Conservation (phyloP, 371 early-diverging fungal genomes). For the Zychaea mexicana region DNA sequence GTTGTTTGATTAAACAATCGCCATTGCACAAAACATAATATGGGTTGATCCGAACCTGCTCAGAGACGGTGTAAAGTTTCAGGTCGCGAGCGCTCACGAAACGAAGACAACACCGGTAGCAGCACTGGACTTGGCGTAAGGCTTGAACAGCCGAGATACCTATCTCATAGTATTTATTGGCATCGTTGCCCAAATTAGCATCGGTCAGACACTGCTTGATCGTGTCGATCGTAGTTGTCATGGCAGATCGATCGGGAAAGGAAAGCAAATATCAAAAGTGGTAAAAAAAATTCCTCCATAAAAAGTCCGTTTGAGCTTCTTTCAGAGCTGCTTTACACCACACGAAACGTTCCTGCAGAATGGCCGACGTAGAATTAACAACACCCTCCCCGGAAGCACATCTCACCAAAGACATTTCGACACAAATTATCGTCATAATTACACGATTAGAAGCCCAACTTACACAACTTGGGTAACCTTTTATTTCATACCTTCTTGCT, state of each 20-base stretch:
- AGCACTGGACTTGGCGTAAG: constrained; percentile 25
- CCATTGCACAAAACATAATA: no score
- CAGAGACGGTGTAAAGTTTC: constrained; percentile 22
- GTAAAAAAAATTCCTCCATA: neutral
- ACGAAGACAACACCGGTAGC: constrained; percentile 42
- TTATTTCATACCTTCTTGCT: no score
- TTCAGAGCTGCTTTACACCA: neutral
- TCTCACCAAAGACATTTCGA: constrained; percentile 3
- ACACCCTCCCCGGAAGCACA: neutral
- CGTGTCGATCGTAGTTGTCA: constrained; percentile 1
- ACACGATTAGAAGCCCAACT: constrained; percentile 11
- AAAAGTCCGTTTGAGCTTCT: neutral
- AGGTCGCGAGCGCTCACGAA: constrained; percentile 24
- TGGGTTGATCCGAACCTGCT: constrained; percentile 11
- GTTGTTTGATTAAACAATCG: no score
- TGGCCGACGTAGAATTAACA: neutral
- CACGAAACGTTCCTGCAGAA: neutral
- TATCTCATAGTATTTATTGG: neutral
- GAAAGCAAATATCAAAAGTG: neutral
- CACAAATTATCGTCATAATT: constrained; percentile 3
- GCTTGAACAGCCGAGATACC: constrained; percentile 12
- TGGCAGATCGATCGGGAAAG: neutral
- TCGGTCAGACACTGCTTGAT: neutral
- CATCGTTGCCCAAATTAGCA: neutral
- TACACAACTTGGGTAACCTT: constrained; percentile 2